Conservation (phyloP, 148 eudicot genomes). For the Bassia scoparia region DNA sequence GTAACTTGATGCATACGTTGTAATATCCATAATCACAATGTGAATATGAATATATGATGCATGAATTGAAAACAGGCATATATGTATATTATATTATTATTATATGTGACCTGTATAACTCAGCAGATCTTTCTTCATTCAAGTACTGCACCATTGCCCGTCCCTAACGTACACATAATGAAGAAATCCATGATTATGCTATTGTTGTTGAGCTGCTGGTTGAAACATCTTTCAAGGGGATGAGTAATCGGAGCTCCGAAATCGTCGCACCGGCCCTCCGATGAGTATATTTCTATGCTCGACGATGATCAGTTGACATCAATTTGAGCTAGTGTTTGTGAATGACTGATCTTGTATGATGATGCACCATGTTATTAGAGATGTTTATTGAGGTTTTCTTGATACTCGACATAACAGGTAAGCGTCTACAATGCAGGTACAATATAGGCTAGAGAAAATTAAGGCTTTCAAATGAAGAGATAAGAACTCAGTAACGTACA, state of each 20-base stretch:
- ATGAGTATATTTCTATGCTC: conserved; percentile 51
- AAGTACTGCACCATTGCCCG: conserved; percentile 78
- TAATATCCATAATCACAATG: too few species aligned
- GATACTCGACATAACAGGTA: conserved; percentile 61
- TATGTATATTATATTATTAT: not conserved
- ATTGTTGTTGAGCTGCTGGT: not conserved
- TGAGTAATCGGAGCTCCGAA: conserved; percentile 43
- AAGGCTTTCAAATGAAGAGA: too few species aligned
- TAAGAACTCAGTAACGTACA: too few species aligned
- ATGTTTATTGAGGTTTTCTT: conserved; percentile 38
- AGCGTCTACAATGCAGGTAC: conserved; percentile 49
- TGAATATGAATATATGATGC: too few species aligned
- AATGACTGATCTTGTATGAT: conserved; percentile 28
- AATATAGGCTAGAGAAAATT: too few species aligned
- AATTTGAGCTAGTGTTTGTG: conserved; percentile 31
- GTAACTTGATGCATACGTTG: too few species aligned
- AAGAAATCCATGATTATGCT: conserved; percentile 25
- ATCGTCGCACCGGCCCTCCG: conserved; percentile 58
- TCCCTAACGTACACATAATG: conserved; percentile 34
- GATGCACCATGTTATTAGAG: conserved; percentile 17
- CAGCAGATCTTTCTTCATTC: conserved; percentile 52
- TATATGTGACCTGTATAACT: not conserved
- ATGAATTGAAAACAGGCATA: conserved; percentile 8
- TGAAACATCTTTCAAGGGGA: conserved; percentile 39
- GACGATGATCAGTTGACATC: conserved; percentile 55